Evolutionary conservation across 768 basidiomycete species (phyloP).

Genomic region (Chiua virens): DNA sequence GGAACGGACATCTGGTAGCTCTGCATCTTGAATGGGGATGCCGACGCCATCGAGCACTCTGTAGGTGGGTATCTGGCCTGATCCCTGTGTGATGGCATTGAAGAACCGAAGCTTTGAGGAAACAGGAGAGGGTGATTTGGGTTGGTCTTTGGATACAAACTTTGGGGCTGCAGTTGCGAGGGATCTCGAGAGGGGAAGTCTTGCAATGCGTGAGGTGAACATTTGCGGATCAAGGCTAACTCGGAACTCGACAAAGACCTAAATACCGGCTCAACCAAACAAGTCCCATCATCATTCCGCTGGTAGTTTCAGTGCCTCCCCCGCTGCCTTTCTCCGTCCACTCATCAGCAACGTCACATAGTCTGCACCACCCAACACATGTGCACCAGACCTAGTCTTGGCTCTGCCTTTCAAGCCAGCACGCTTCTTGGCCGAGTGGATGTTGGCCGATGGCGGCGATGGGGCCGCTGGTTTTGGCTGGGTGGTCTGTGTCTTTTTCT

Average conservation of each 20-base stretch:
- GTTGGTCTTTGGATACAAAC: slow-evolving; percentile 24
- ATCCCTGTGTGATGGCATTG: slow-evolving; percentile 66
- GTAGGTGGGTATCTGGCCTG: slow-evolving; percentile 78
- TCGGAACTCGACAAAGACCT: slow-evolving; percentile 20
- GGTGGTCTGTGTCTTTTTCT: slow-evolving; percentile 28
- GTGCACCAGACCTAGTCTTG: slow-evolving; percentile 11
- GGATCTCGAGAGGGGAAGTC: slow-evolving; percentile 3
- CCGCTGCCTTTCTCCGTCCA: slow-evolving; percentile 61
- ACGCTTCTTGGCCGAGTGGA: slow-evolving; percentile 30
- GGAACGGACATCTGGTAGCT: slow-evolving; percentile 66
- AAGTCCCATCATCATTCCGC: slow-evolving; percentile 2
- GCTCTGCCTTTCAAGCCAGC: slow-evolving; percentile 26
- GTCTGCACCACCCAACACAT: slow-evolving; percentile 70
- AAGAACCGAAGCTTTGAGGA: slow-evolving; percentile 73
- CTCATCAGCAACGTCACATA: slow-evolving; percentile 75
- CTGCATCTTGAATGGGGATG: slow-evolving; percentile 66
- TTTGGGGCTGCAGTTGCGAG: slow-evolving; percentile 18
- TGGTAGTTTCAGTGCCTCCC: slow-evolving; percentile 67
- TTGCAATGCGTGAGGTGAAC: slow-evolving; percentile 8
- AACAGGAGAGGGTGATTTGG: slow-evolving; percentile 56
- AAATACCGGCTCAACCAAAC: too few species aligned
- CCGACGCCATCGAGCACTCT: slow-evolving; percentile 84
- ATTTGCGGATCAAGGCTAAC: slow-evolving; percentile 6
- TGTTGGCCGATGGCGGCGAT: background rate
- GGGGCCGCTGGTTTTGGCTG: slow-evolving; percentile 6